A percentile compares a stretch with the other conserved stretches of the same genome.
Evolutionary conservation across 257 asterid genomes (phyloP).

Genomic region (Penstemon eatonii): DNA sequence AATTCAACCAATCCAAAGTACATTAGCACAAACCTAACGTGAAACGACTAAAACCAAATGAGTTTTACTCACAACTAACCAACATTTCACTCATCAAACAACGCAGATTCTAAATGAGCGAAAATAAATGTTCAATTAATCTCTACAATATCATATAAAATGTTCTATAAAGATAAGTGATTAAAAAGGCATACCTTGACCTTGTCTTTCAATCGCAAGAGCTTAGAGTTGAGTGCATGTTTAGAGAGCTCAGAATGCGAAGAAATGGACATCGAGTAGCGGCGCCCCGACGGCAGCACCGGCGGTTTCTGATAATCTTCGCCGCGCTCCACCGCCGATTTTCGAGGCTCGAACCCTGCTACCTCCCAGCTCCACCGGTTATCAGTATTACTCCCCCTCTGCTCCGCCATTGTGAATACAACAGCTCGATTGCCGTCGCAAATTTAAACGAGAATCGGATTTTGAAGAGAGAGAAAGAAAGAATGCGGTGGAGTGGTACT

Average conservation of each 20-base stretch:
- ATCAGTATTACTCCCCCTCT: constrained; percentile 45
- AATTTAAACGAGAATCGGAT: constrained; percentile 3
- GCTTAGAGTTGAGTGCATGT: constrained; percentile 62
- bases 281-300: constrained; percentile 53
- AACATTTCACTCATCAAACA: not conserved
- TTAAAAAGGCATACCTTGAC: constrained; percentile 55
- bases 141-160: not conserved
- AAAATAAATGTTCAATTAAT: not conserved
- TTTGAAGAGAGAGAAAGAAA: constrained; percentile 4
- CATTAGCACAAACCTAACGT: too few species aligned
- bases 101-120: not conserved
- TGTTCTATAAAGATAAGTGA: not conserved
- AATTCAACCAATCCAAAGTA: too few species aligned
- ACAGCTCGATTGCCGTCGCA: constrained; percentile 13
- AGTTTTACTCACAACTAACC: not conserved
- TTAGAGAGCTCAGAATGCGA: constrained; percentile 63
- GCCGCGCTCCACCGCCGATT: constrained; percentile 49
- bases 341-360: constrained; percentile 84
- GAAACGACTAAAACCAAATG: too few species aligned
- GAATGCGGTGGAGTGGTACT: too few species aligned
- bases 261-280: constrained; percentile 76
- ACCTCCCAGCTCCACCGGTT: constrained; percentile 99
- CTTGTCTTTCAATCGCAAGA: constrained; percentile 67
- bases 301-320: constrained; percentile 50
- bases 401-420: constrained; percentile 60